Evolutionary conservation across 1,139 yeast genomes (phyloP), one percentile per base, ranked within the genome.

Genomic region (Ogataea hybrid): DNA sequence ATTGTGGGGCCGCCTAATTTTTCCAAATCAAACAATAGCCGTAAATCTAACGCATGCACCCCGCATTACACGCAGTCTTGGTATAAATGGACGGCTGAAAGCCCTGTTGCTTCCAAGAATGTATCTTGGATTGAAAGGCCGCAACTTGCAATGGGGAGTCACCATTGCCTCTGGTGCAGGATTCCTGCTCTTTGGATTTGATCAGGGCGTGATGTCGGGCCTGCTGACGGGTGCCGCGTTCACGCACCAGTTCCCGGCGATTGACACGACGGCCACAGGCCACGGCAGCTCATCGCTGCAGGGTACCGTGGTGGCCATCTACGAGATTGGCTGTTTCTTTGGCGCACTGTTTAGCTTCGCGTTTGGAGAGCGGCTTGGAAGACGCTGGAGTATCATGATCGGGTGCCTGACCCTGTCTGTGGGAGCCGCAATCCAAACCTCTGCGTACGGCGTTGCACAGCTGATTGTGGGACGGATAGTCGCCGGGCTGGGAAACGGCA

Each of bases 151-250:
- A 42, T 53, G 57, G 14, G 69, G 74, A 16, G 70, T 83, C 47
- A 79, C 89, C 0, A 47, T 71, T 17, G 67, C 77, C 25, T 79
- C 89, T 35, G 80, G 79, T 32, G 71, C 76, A 31, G 89, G 88
- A 6, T 84, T 84, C 60, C 74, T 84, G 21, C 67, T 77, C 25
- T 84, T 84, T 56, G 94, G 94, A 46, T 83, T 82, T 57, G 89
- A 84, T 61, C 92, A 84, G 63, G 94, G 94, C 57, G 73, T 84
- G 41, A 80, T 82, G 86, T 75, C 84, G 4, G 84, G 87, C 53
- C 65, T 81, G 39, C 77, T 83, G 49, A 75, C 84, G 16, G 84
- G 84, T 41, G 65, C 64, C 0, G 73, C 79, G 48, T 83, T 83
- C 58, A 73, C 74, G 53, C 51, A 65, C 15, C 81, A 74, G 44